phyloP scores from a whole-genome alignment of 495 filamentous ascomycete species.

The Aspergillus homomorphus region DNA sequence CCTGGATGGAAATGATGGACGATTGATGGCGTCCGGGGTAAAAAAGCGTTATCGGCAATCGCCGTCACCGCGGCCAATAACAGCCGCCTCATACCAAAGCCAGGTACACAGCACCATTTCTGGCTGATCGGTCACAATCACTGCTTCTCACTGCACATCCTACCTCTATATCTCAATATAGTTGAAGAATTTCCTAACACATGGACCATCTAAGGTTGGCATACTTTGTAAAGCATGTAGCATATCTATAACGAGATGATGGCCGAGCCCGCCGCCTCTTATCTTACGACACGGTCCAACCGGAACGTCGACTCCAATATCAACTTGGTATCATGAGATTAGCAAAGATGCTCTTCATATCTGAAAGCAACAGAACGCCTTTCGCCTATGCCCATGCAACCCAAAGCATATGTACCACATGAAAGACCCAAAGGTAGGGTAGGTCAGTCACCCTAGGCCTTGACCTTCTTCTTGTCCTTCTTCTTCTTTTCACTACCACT shows the following conservation, averaged over 20 bases:
- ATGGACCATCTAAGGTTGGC: not conserved
- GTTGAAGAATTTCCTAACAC: not conserved
- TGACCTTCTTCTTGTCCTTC: slow-evolving; percentile 52
- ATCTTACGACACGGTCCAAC: not conserved
- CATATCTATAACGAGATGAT: not conserved
- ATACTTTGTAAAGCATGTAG: not conserved
- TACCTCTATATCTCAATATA: not conserved
- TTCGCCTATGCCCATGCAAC: slow-evolving; percentile 28
- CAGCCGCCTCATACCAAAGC: slow-evolving; percentile 1
- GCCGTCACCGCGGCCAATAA: slow-evolving; percentile 3
- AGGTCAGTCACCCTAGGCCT: slow-evolving; percentile 28
- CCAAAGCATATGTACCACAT: slow-evolving; percentile 18
- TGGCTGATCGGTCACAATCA: no score
- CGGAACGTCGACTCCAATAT: not conserved
- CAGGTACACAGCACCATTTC: no score
- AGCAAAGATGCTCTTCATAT: slow-evolving; percentile 13
- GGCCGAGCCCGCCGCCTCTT: not conserved
- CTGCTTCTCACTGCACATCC: no score
- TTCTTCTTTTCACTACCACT: slow-evolving; percentile 45
- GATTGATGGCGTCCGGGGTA: slow-evolving; percentile 6
- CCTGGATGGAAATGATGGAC: not conserved
- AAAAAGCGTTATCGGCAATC: slow-evolving; percentile 12
- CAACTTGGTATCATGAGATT: slow-evolving; percentile 22
- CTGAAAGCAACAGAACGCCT: slow-evolving; percentile 18
- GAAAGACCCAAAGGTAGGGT: not conserved